A percentile compares a stretch with the other conserved stretches of the same genome.
Evolutionary conservation across 768 basidiomycete species (phyloP).

Genomic region (Tricholoma terreum): DNA sequence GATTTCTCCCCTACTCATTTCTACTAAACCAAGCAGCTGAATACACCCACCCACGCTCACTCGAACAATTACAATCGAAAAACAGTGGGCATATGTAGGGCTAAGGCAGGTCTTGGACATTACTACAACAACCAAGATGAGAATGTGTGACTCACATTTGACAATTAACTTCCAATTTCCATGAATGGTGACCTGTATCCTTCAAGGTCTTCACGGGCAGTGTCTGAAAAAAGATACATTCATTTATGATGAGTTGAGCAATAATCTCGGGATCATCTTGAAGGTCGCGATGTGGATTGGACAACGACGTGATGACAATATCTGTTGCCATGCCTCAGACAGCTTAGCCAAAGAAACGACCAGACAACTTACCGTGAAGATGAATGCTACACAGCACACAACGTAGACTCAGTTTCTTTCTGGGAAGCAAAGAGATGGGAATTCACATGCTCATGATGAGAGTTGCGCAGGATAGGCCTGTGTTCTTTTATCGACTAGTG

Average conservation of each 20-base stretch:
- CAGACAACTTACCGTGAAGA: background rate
- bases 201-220: background rate
- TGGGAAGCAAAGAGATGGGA: background rate
- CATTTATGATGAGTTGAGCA: background rate
- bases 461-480: too few relatives aligned
- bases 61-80: background rate
- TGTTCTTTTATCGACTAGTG: too few relatives aligned
- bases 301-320: background rate
- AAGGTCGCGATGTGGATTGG: background rate
- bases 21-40: background rate
- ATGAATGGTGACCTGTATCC: background rate
- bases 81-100: background rate
- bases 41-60: background rate
- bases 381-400: background rate
- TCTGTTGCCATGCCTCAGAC: background rate
- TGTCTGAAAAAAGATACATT: background rate
- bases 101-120: background rate
- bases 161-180: background rate
- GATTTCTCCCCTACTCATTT: background rate
- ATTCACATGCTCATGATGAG: background rate
- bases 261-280: background rate
- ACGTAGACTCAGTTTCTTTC: background rate
- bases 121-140: background rate
- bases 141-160: background rate
- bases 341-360: background rate